Base-by-base conservation (phyloP, 805 yeast species). In the Cyberlindnera maritima region DNA sequence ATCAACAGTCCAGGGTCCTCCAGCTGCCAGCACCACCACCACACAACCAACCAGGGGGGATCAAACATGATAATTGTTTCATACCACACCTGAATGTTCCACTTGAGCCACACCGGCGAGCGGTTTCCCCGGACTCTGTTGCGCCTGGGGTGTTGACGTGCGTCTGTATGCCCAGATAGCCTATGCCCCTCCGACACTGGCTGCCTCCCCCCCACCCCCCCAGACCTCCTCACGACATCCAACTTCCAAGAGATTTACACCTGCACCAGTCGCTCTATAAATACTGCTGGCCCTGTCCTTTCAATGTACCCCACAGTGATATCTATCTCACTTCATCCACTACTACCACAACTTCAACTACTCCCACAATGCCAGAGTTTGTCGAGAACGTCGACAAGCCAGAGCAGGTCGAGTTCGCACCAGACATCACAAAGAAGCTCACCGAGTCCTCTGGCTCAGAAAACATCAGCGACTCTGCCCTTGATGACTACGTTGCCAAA, bases 401-500 rank as follows among this genome's bases (percentile, higher is more conserved):
- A 0, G 48, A 33, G 7, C 29, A 41, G 15, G 35, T 35, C 12
- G 41, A 39, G 17, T 26, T 38, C 6, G 41, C 43, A 17, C 12
- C 39, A 13, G 52, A 44, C 35, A 19, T 46, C 32, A 14, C 48
- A 29, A 51, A 51, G 36, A 49, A 51, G 37, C 35, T 36, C 36
- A 38, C 50, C 13, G 33, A 36, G 14, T 28, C 31, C 23, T 38
- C 44, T 15, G 41, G 20, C 32, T n/a, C n/a, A n/a, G n/a, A 21
- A 21, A 21, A 21, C 25, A 36, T 35, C 14, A 38, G 37, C 14
- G 37, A 28, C n/a, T 28, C 34, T 15, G 36, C 17, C 42, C 41
- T 44, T 13, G 54, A 49, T 13, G 58, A 54, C 21, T 54, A 45
- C 39, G 29, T 56, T n/a, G 53, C 55, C 18, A 52, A 54, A 42